A percentile compares a stretch with the other conserved stretches of the same genome.
Conservation (phyloP, 345 rosid genomes). For the Nasturtium officinale region DNA sequence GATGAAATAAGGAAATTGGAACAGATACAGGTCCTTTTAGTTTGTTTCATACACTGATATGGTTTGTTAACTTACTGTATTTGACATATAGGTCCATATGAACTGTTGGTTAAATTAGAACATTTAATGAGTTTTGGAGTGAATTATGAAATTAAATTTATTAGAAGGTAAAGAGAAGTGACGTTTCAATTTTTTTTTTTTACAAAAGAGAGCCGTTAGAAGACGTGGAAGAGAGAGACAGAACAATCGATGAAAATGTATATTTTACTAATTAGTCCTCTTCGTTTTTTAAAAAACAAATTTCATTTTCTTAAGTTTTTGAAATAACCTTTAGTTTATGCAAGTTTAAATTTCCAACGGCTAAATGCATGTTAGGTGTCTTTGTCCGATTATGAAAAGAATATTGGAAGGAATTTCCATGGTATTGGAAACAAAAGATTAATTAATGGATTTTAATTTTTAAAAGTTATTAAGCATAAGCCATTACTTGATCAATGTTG, state of each 20-base stretch:
- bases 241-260: not conserved
- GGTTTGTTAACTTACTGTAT: not conserved
- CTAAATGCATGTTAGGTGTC: constrained; percentile 11
- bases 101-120: not conserved
- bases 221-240: not conserved
- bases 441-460: no score
- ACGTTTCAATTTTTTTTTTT: constrained; percentile 12
- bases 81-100: not conserved
- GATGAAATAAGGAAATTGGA: not conserved
- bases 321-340: not conserved
- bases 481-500: no score
- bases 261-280: constrained; percentile 2
- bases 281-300: not conserved
- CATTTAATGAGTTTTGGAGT: not conserved
- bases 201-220: constrained; percentile 36
- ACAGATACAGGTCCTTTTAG: constrained; percentile 4
- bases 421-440: no score
- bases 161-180: not conserved
- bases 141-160: not conserved
- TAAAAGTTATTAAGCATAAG: no score
- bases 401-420: not conserved
- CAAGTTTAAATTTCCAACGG: constrained; percentile 23
- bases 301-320: not conserved
- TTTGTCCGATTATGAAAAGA: not conserved
- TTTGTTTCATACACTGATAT: not conserved